Conservation (phyloP, 139 green algal species). For the Micractinium sp. region DNA sequence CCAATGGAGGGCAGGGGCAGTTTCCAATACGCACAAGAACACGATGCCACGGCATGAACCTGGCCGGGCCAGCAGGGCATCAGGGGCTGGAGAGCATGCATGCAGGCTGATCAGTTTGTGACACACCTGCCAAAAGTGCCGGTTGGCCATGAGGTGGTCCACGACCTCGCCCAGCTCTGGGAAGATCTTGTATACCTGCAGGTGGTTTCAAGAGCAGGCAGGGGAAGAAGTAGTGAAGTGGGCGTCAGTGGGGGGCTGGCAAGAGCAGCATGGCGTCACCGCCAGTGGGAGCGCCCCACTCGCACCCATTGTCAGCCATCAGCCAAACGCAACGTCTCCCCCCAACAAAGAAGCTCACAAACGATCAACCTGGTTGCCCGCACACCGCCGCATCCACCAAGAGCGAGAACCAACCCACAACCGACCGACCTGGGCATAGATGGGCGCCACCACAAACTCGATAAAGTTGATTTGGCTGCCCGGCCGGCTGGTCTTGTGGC, state of each 20-base stretch:
- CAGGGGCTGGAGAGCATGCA: not conserved
- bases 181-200: conserved; percentile 59
- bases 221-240: not conserved
- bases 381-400: too few relatives aligned
- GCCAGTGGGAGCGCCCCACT: too few relatives aligned
- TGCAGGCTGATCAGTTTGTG: not conserved
- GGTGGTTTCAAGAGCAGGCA: not conserved
- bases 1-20: too few relatives aligned
- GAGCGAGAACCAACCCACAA: too few relatives aligned
- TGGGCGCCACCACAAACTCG: conserved; percentile 73
- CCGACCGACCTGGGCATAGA: conserved; percentile 53
- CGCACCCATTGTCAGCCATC: too few relatives aligned
- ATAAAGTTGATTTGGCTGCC: conserved; percentile 77
- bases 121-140: conserved; percentile 41
- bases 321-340: too few relatives aligned
- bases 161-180: conserved; percentile 47
- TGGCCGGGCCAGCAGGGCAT: not conserved
- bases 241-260: not conserved
- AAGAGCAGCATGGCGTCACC: not conserved
- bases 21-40: too few relatives aligned
- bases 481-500: conserved; percentile 42
- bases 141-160: conserved; percentile 49
- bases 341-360: too few relatives aligned
- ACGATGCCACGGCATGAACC: too few relatives aligned
- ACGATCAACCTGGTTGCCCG: too few relatives aligned